Evolutionary conservation across 2,329 filamentous ascomycete species (phyloP), one percentile per base, ranked within the genome.

Genomic region (Leptosphaerulina australis): DNA sequence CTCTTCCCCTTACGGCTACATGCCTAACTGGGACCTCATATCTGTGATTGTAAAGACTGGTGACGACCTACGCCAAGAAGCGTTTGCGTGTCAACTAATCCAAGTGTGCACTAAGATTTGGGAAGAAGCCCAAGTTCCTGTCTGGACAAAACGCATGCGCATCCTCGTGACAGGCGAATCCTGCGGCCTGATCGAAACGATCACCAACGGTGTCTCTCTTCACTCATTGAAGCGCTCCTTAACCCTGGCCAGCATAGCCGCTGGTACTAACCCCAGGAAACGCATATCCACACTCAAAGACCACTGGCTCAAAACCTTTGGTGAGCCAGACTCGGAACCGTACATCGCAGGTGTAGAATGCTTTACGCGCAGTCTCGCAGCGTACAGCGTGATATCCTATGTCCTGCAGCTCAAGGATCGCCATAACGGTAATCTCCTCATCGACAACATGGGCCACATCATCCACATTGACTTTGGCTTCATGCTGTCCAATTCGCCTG

Each of bases 391-490:
- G 58, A 90, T 94, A 54, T 90, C 86, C 49, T 94, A 94, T 67
- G 79, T 94, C 39, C 78, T 94, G 44, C 90, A 94, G 72, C 83
- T 94, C 52, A 94, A 94, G 70, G 90, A 94, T 66, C 82, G 90
- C 10, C 90, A 94, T 70, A 94, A 94, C 67, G 90, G 90, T 45
- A 94, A 94, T 66, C 88, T 94, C 11, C 81, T 94, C 52, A 88
- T 94, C 63, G 90, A 93, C 71, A 91, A 88, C 64, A 87, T 90
- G 70, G 90, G 90, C 8, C 90, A 94, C 68, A 91, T 93, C 48
- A 86, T 94, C 53, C 90, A 94, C 68, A 94, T 94, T 54, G 90
- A 94, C 72, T 94, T 94, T 71, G 90, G 90, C 46, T 94, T 94
- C 70, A 93, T 94, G 88, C 79, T 94, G 25, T 92, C 88, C 36